Base-by-base conservation (phyloP, 1,139 yeast species). In the Taphrina deformans region DNA sequence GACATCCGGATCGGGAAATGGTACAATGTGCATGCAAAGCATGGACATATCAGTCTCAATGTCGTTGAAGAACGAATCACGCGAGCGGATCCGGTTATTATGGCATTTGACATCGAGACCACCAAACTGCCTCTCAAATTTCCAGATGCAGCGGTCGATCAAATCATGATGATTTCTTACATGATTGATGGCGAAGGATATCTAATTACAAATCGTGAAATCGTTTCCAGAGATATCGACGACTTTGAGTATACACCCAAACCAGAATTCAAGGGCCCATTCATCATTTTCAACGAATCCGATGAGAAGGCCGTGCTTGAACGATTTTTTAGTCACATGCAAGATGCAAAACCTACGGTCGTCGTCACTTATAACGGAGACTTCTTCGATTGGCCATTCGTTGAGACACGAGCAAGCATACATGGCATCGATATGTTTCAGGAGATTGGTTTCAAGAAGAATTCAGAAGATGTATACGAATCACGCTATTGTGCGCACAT, bases 371-470 rank as follows among this genome's bases (percentile, higher is more conserved):
- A 90, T 73, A 95, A 95, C 77, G 99, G 99, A 79, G 99, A 95
- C 75, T 91, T 91, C 73, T 95, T 95, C 77, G 99, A 95, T 80
- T 95, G 99, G 99, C 99, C 99, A 0, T 95, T 91, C 75, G 95
- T 95, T 4, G 99, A 92, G 71, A 86, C 88, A 16, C 81, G 99
- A 73, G 86, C 97, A 1, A 78, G 86, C 40, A 83, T 84, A 67
- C 96, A 93, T 74, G 97, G 90, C 26, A 75, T 95, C 70, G 87
- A 89, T 74, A 87, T 95, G 96, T 89, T 85, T 74, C 88, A 88
- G 62, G 98, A 93, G 75, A 93, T 93, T 71, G 99, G 99, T 1
- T 95, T 93, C 74, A 89, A 91, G 6, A 85, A 85, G 65, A 98
- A 95, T 75, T 79, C 81, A 55, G 98, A 92, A 72, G 97, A 89